These are phyloP conservation scores for Pyrenochaeta sp. DNA, from an alignment of 2,329 filamentous ascomycete species.

Conservation along the genomic window DNA sequence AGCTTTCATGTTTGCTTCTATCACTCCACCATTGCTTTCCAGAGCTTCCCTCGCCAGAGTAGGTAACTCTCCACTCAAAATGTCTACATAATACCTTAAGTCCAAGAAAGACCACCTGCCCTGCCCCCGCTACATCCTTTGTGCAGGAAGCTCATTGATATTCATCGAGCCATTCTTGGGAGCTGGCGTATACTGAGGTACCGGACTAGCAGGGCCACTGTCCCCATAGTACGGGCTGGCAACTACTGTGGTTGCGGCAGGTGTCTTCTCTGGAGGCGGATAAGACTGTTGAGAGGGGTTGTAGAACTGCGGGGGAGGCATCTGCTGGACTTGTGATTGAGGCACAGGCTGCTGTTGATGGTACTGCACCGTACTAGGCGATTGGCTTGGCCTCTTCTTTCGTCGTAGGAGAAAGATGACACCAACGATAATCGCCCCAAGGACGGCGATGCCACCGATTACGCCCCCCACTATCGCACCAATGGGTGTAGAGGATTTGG, in stretches of 20 bases:
- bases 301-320: slow-evolving; percentile 13
- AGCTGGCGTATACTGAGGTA: slow-evolving; percentile 16
- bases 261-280: slow-evolving; percentile 12
- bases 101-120: background rate
- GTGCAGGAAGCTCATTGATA: slow-evolving; percentile 16
- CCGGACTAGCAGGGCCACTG: slow-evolving; percentile 12
- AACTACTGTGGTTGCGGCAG: slow-evolving; percentile 4
- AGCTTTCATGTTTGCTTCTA: too few species aligned
- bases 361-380: slow-evolving; percentile 10
- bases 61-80: too few species aligned
- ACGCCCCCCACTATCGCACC: slow-evolving; percentile 31
- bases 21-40: too few species aligned
- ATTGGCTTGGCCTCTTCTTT: slow-evolving; percentile 10
- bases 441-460: slow-evolving; percentile 24
- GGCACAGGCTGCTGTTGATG: slow-evolving; percentile 13
- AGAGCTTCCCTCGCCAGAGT: too few species aligned
- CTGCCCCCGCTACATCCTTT: slow-evolving; percentile 11
- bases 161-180: slow-evolving; percentile 1
- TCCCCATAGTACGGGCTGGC: slow-evolving; percentile 13
- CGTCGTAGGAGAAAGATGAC: slow-evolving; percentile 18
- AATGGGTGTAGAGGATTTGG: slow-evolving; percentile 11
- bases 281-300: slow-evolving; percentile 2
- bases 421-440: slow-evolving; percentile 19
- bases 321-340: slow-evolving; percentile 8
- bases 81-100: too few species aligned